A percentile compares a stretch with the other conserved stretches of the same genome.
Evolutionary conservation across 768 basidiomycete genomes (phyloP).

Genomic region (Cubamyces sp.): DNA sequence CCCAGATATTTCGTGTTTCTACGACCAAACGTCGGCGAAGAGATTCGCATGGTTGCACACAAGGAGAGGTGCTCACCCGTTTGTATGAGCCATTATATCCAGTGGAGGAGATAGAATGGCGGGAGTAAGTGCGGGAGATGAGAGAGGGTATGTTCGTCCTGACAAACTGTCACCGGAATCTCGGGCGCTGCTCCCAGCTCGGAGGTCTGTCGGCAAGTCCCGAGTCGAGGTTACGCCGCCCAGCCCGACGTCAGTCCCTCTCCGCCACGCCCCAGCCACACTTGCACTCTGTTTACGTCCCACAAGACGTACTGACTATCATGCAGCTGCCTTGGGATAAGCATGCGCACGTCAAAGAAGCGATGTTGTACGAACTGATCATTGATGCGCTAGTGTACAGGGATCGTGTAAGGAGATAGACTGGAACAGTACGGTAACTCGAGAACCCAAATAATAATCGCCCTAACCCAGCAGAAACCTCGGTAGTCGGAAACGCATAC

Average conservation of each 20-base stretch:
- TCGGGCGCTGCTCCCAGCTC: slow-evolving; percentile 14
- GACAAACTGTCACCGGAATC: slow-evolving; percentile 19
- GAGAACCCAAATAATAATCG: slow-evolving; percentile 8
- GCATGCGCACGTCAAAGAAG: too few relatives aligned
- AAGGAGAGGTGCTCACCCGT: slow-evolving; percentile 14
- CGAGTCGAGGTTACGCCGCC: slow-evolving; percentile 19
- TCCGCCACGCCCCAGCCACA: not conserved
- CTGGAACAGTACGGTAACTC: slow-evolving; percentile 19
- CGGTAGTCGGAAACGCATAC: slow-evolving; percentile 7
- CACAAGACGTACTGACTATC: too few relatives aligned
- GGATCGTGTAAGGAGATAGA: slow-evolving; percentile 12
- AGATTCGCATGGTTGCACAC: not conserved
- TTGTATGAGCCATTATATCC: slow-evolving; percentile 18
- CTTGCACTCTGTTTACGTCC: not conserved
- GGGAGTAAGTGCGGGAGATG: slow-evolving; percentile 1
- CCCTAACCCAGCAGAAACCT: slow-evolving; percentile 16
- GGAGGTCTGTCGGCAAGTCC: slow-evolving; percentile 17
- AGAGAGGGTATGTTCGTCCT: slow-evolving; percentile 15
- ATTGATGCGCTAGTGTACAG: slow-evolving; percentile 27
- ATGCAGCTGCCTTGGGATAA: not conserved
- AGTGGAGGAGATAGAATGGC: slow-evolving; percentile 1
- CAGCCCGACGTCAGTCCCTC: slow-evolving; percentile 11
- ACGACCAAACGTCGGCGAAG: not conserved
- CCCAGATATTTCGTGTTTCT: slow-evolving; percentile 60
- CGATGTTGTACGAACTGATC: slow-evolving; percentile 20